phyloP scores from a whole-genome alignment of 345 rosid genomes.

The Eucalyptus erythrocorys region DNA sequence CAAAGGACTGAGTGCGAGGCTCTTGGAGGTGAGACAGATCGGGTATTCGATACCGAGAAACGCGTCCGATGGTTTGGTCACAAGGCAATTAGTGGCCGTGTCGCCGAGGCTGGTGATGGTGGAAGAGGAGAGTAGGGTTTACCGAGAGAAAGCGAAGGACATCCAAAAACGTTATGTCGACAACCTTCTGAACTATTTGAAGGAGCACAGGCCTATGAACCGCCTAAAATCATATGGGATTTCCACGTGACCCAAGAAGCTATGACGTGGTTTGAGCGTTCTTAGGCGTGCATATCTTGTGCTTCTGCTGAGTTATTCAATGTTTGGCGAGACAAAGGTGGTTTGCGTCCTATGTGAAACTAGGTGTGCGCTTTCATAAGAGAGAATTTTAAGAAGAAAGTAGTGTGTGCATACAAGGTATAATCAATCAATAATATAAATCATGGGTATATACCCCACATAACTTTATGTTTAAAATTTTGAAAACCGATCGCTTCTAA shows the following conservation, averaged over 20 bases:
- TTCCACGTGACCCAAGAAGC: not conserved
- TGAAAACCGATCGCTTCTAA: not conserved
- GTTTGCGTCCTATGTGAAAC: not conserved
- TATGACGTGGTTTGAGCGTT: not conserved
- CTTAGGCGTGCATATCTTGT: not conserved
- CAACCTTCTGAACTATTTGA: not conserved
- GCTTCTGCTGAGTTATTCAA: not conserved
- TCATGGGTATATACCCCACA: not conserved
- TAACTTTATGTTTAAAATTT: not conserved
- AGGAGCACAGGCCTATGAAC: not conserved
- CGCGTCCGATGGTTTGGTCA: slow-evolving; percentile 11
- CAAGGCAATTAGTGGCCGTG: slow-evolving; percentile 7
- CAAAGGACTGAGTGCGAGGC: slow-evolving; percentile 17
- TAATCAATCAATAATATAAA: not conserved
- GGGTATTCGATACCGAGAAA: slow-evolving; percentile 3
- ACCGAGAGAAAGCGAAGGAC: slow-evolving; percentile 12
- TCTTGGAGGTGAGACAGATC: slow-evolving; percentile 4
- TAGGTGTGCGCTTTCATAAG: not conserved
- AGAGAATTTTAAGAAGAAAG: not conserved
- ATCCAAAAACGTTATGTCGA: not conserved
- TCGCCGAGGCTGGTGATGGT: slow-evolving; percentile 16
- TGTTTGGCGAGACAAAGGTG: not conserved
- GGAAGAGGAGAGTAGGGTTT: slow-evolving; percentile 14
- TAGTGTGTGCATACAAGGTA: not conserved
- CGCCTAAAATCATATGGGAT: not conserved